Conservation (phyloP, 371 early-diverging fungal species). For the Lichtheimia ramosa region DNA sequence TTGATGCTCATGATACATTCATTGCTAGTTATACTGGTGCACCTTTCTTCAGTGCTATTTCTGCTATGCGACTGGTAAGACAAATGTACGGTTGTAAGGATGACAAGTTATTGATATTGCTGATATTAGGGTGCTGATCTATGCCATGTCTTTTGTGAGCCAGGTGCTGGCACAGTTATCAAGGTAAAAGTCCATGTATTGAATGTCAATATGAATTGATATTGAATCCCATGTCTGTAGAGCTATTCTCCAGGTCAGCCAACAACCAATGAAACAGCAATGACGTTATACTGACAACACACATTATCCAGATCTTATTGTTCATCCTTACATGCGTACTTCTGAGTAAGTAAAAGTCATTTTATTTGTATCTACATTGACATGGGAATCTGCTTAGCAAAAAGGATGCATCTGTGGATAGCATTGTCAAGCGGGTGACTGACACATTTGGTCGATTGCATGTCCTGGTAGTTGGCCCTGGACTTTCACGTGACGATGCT, state of each 20-base stretch:
- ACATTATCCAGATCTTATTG: conserved; percentile 54
- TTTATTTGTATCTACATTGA: not conserved
- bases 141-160: conserved; percentile 88
- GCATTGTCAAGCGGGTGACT: conserved; percentile 47
- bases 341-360: conserved; percentile 20
- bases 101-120: not conserved
- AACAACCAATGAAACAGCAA: not conserved
- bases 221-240: conserved; percentile 16
- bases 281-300: conserved; percentile 5
- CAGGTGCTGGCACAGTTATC: conserved; percentile 75
- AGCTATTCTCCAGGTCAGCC: conserved; percentile 54
- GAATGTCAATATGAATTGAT: not conserved
- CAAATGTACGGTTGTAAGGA: not conserved
- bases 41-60: conserved; percentile 86
- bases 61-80: conserved; percentile 77
- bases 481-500: conserved; percentile 75
- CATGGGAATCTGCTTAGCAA: conserved; percentile 9
- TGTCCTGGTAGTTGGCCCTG: conserved; percentile 91
- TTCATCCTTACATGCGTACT: conserved; percentile 62
- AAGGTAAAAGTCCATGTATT: conserved; percentile 53
- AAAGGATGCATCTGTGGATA: conserved; percentile 31
- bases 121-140: conserved; percentile 84
- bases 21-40: conserved; percentile 85
- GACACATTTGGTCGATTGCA: conserved; percentile 74
- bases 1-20: not conserved